Conservation (phyloP, 768 basidiomycete species). For the Lactarius trivialis region DNA sequence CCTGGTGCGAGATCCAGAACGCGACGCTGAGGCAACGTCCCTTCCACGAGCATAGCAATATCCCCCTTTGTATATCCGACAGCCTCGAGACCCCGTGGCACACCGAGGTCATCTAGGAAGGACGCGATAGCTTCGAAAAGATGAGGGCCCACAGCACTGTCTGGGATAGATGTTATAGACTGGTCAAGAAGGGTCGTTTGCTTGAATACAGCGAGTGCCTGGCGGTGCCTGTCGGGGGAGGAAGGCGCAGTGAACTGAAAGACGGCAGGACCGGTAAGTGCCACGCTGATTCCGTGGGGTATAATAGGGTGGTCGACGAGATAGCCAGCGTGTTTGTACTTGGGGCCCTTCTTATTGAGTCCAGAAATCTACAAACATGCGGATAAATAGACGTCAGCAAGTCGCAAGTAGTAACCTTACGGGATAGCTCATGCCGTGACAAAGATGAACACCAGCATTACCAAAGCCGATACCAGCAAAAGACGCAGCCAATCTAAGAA, state of each 20-base stretch:
- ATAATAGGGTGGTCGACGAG: slow-evolving; percentile 81
- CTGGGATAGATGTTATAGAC: slow-evolving; percentile 64
- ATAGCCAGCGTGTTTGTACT: slow-evolving; percentile 90
- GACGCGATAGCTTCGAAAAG: slow-evolving; percentile 82
- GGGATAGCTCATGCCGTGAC: slow-evolving; percentile 86
- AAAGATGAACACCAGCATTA: slow-evolving; percentile 87
- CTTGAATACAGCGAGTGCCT: slow-evolving; percentile 80
- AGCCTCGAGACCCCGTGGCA: slow-evolving; percentile 80
- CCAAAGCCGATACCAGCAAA: slow-evolving; percentile 96
- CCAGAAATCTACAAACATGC: slow-evolving; percentile 66
- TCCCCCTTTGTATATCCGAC: slow-evolving; percentile 69
- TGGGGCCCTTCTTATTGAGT: slow-evolving; percentile 89
- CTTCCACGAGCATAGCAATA: slow-evolving; percentile 73
- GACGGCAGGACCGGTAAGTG: slow-evolving; percentile 87
- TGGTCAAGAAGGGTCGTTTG: slow-evolving; percentile 58
- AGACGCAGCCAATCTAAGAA: slow-evolving; percentile 71
- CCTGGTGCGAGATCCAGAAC: slow-evolving; percentile 92
- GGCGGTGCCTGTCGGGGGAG: slow-evolving; percentile 83
- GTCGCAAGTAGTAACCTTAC: slow-evolving; percentile 35
- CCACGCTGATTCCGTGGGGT: slow-evolving; percentile 89
- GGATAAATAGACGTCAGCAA: neutral
- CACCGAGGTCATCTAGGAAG: slow-evolving; percentile 78
- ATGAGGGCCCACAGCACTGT: slow-evolving; percentile 70
- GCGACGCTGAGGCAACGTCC: slow-evolving; percentile 85
- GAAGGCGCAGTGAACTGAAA: slow-evolving; percentile 96